Base-by-base conservation (phyloP, 768 basidiomycete genomes). In the Macrolepiota fuliginosa region DNA sequence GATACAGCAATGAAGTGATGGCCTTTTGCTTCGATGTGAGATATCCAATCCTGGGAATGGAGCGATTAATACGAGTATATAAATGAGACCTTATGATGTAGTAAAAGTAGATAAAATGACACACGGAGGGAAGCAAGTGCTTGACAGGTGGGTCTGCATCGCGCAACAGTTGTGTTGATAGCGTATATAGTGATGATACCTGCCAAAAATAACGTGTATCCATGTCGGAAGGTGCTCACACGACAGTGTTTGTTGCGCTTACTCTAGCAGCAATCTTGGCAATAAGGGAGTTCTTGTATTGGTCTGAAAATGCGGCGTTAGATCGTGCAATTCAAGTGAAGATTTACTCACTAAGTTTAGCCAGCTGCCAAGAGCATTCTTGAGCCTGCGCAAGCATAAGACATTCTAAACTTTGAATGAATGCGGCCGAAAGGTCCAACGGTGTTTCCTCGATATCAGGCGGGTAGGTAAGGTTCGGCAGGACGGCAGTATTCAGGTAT, bases 301-400 rank as follows among this genome's bases (percentile, higher is more conserved):
- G 83, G 69, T 83, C 83, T 85, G 65, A 54, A 58, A 61, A 36
- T 52, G 52, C 42, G 51, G 39, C 27, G 53, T 61, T 49, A 61
- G 60, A 61, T 32, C 45, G 53, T 54, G 7, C n/a, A 1, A 47
- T 39, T 45, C 19, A 15, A 46, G 57, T 25, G 19, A 36, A 64
- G 27, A 57, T 53, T 60, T 37, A 63, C 80, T 67, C 67, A 93
- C 94, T 91, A 62, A 92, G 74, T 69, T 90, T 88, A 15, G 95
- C 95, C 65, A 90, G 84, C 70, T 96, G 95, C 96, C 96, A 98
- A 45, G 88, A 93, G 70, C 93, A 96, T 75, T 99, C 97, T 66
- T 98, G 96, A 1, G 95, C 96, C 73, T 98, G 94, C 0, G 94
- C 94, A 4, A 96, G 81, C 85, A 94, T 89, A 58, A 98, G 81